Evolutionary conservation across 306 rosid genomes (phyloP).

Genomic region (Arachis hypogaea): DNA sequence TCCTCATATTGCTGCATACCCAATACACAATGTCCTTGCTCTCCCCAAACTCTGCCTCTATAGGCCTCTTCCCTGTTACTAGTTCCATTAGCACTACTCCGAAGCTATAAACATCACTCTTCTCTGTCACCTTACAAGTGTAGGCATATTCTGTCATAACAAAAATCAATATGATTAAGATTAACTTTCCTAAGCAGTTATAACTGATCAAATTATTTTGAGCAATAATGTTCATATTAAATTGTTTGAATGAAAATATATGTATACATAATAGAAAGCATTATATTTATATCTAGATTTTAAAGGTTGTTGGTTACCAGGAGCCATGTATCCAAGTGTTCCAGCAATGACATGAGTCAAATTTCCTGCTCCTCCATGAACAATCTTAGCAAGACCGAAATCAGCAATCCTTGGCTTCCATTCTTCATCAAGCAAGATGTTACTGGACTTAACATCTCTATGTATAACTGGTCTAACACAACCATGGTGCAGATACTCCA

Average conservation of each 20-base stretch:
- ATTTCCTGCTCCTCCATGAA: slow-evolving; percentile 63
- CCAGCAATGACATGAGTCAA: slow-evolving; percentile 79
- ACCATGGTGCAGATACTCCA: slow-evolving; percentile 89
- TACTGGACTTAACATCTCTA: slow-evolving; percentile 88
- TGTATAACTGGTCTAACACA: slow-evolving; percentile 78
- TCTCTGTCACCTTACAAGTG: slow-evolving; percentile 80
- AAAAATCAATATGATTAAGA: slow-evolving; percentile 36
- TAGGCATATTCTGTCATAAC: slow-evolving; percentile 73
- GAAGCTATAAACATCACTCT: slow-evolving; percentile 90
- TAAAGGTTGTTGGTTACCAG: slow-evolving; percentile 68
- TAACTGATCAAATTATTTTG: background rate
- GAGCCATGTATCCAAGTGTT: slow-evolving; percentile 87
- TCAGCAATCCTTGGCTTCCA: slow-evolving; percentile 94
- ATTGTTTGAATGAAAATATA: slow-evolving; percentile 8
- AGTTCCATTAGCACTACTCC: slow-evolving; percentile 90
- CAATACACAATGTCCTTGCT: slow-evolving; percentile 76
- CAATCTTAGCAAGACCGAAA: slow-evolving; percentile 87
- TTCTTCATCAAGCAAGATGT: slow-evolving; percentile 72
- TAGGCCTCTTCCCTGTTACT: slow-evolving; percentile 74
- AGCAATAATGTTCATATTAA: background rate
- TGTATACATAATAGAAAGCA: slow-evolving; percentile 15
- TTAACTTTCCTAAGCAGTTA: slow-evolving; percentile 7
- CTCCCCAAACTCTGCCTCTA: slow-evolving; percentile 75
- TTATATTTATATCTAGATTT: background rate
- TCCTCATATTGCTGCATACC: slow-evolving; percentile 56